These are phyloP conservation scores for Asparagopsis taxiformis DNA, from an alignment of 31 red algal species.

Conservation along the genomic window DNA sequence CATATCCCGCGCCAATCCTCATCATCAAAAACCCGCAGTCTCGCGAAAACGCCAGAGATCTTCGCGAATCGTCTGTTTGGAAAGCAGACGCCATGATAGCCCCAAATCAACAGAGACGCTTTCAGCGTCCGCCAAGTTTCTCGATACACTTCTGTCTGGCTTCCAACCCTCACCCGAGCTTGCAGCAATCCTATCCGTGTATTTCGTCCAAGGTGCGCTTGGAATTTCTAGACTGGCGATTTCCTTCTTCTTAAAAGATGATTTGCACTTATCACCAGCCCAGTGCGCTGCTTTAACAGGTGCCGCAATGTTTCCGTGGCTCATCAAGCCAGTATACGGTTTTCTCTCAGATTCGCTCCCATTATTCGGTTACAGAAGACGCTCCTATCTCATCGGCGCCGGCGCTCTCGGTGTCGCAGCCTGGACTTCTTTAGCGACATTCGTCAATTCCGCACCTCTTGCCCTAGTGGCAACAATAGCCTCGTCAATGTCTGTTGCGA, in stretches of 20 bases:
- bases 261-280: slow-evolving; percentile 68
- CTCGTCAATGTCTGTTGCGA: slow-evolving; percentile 78
- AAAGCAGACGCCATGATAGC: too few relatives aligned
- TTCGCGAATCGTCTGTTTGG: too few relatives aligned
- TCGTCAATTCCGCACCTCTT: slow-evolving; percentile 50
- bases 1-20: too few relatives aligned
- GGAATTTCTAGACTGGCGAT: slow-evolving; percentile 94
- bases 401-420: slow-evolving; percentile 66
- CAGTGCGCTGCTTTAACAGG: slow-evolving; percentile 78
- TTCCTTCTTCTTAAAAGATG: slow-evolving; percentile 93
- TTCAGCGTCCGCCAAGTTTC: too few relatives aligned
- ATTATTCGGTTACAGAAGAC: slow-evolving; percentile 85
- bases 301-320: slow-evolving; percentile 80
- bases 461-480: slow-evolving; percentile 30
- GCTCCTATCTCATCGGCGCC: slow-evolving; percentile 71
- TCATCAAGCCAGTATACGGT: slow-evolving; percentile 95
- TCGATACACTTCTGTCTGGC: slow-evolving; percentile 26
- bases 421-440: slow-evolving; percentile 68
- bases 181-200: slow-evolving; percentile 80
- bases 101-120: too few relatives aligned
- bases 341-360: slow-evolving; percentile 88
- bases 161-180: slow-evolving; percentile 80
- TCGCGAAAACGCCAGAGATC: too few relatives aligned
- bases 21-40: too few relatives aligned
- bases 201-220: slow-evolving; percentile 95